Percentiles rank a stretch among this genome's conserved stretches.
Evolutionary conservation across 202 grass and related monocot genomes (phyloP).

Genomic region (Setaria viridis): DNA sequence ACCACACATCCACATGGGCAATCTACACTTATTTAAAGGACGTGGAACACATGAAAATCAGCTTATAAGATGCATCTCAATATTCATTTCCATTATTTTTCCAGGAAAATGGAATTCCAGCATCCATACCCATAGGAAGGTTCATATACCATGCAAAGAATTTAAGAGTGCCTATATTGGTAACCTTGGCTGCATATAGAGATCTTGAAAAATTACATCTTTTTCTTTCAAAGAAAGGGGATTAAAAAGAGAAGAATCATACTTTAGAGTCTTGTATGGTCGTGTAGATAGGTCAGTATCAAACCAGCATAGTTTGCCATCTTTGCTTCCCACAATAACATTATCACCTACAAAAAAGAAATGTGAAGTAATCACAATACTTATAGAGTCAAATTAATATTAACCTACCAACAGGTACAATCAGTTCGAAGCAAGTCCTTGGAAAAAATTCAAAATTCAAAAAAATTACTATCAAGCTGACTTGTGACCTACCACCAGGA

Average conservation of each 20-base stretch:
- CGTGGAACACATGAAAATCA: not conserved
- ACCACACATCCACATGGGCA: not conserved
- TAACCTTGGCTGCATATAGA: not conserved
- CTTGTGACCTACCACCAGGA: slow-evolving; percentile 71
- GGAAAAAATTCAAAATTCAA: not conserved
- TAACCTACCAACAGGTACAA: not conserved
- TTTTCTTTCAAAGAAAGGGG: slow-evolving; percentile 16
- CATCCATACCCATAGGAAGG: not conserved
- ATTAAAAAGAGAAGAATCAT: slow-evolving; percentile 45
- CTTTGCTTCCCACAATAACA: slow-evolving; percentile 94
- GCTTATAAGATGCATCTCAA: not conserved
- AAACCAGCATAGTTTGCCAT: slow-evolving; percentile 98
- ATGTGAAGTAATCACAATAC: slow-evolving; percentile 15
- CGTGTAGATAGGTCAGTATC: slow-evolving; percentile 85
- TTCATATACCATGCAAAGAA: not conserved
- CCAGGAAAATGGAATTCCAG: not conserved
- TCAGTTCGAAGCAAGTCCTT: slow-evolving; percentile 12
- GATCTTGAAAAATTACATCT: not conserved
- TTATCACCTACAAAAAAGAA: slow-evolving; percentile 79
- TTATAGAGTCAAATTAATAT: slow-evolving; percentile 3
- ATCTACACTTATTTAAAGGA: not conserved
- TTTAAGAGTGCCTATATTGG: not conserved
- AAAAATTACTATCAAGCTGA: slow-evolving; percentile 25
- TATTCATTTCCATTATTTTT: not conserved
- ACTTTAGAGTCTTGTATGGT: slow-evolving; percentile 92